phyloP scores from a whole-genome alignment of 805 yeast species.

The Ogataea populi-albae region DNA sequence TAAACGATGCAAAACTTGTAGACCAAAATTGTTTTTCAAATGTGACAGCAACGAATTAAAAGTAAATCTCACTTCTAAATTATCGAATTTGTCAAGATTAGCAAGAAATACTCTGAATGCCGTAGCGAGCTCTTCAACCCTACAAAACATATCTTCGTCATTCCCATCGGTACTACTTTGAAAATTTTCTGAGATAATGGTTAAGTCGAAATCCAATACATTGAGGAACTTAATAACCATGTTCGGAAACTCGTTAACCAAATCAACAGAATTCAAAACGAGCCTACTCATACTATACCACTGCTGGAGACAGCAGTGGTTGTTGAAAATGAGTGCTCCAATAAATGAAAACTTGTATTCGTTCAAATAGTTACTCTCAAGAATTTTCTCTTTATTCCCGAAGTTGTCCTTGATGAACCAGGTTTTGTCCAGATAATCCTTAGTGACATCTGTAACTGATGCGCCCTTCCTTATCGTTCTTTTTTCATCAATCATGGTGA shows the following conservation, averaged over 20 bases:
- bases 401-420: conserved; percentile 46
- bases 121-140: conserved; percentile 4
- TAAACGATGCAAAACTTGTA: conserved; percentile 12
- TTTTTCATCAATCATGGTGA: conserved; percentile 42
- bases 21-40: conserved; percentile 11
- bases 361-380: conserved; percentile 36
- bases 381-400: conserved; percentile 28
- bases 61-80: conserved; percentile 12
- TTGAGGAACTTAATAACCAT: conserved; percentile 35
- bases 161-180: conserved; percentile 28
- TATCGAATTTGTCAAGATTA: conserved; percentile 10
- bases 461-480: conserved; percentile 33
- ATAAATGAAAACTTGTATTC: conserved; percentile 56
- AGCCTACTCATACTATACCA: conserved; percentile 56
- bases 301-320: conserved; percentile 60
- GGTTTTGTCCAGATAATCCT: conserved; percentile 56
- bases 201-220: conserved; percentile 37
- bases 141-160: conserved; percentile 10
- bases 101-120: conserved; percentile 15
- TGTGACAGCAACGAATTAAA: conserved; percentile 12
- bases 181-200: conserved; percentile 28
- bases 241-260: conserved; percentile 22
- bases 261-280: conserved; percentile 34
- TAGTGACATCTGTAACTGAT: conserved; percentile 40
- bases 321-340: conserved; percentile 52